Evolutionary conservation across 768 basidiomycete genomes (phyloP).

Genomic region (Tephrocybe rancida): DNA sequence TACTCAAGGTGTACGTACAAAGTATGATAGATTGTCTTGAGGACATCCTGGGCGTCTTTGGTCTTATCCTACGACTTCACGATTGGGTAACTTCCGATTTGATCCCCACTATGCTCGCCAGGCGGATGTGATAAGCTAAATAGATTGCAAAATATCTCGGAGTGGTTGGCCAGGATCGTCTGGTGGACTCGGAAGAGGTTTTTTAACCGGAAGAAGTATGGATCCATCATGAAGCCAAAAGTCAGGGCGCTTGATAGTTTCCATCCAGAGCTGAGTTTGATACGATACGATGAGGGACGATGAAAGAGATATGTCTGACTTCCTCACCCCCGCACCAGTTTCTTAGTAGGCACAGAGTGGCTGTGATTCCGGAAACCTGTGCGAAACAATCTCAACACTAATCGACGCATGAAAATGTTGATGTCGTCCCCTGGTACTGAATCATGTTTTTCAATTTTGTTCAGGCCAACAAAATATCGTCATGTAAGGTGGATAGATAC

Average conservation of each 20-base stretch:
- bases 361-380: background rate
- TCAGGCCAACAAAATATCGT: no score
- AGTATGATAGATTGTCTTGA: slow-evolving; percentile 55
- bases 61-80: slow-evolving; percentile 50
- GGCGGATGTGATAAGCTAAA: slow-evolving; percentile 59
- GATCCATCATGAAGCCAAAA: slow-evolving; percentile 52
- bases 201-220: slow-evolving; percentile 39
- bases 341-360: background rate
- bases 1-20: slow-evolving; percentile 27
- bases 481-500: no score
- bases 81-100: slow-evolving; percentile 51
- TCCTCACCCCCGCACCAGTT: background rate
- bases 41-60: slow-evolving; percentile 48
- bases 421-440: no score
- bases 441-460: no score
- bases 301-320: no score
- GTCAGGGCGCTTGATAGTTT: slow-evolving; percentile 16
- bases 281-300: background rate
- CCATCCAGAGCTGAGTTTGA: no score
- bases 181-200: slow-evolving; percentile 47
- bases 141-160: slow-evolving; percentile 65
- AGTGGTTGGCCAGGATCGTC: slow-evolving; percentile 51
- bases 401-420: no score
- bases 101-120: slow-evolving; percentile 21
- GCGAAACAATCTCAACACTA: no score